Conservation (phyloP, 176 grass and related monocot genomes). For the Juncus inflexus region DNA sequence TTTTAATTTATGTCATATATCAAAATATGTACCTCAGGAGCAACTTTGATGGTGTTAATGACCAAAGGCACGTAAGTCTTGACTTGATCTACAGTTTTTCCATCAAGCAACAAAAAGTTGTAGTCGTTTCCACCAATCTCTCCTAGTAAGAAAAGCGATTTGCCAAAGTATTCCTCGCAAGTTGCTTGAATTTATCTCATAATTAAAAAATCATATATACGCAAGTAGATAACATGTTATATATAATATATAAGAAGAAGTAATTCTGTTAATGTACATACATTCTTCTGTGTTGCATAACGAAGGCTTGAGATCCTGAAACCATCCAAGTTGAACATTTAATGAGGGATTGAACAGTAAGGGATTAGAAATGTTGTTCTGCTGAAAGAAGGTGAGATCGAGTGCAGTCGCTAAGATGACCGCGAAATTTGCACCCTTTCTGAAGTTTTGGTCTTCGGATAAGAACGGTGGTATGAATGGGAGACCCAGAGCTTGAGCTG, state of each 20-base stretch:
- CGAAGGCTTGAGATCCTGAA: constrained; percentile 36
- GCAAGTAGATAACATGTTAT: too few species aligned
- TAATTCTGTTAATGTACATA: not conserved
- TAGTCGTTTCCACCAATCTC: constrained; percentile 33
- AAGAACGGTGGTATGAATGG: constrained; percentile 33
- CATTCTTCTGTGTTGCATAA: constrained; percentile 36
- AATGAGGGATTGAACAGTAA: constrained; percentile 34
- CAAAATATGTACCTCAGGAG: constrained; percentile 24
- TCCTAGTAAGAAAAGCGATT: constrained; percentile 34
- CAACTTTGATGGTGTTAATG: constrained; percentile 14
- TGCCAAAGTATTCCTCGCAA: constrained; percentile 17
- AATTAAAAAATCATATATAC: too few species aligned
- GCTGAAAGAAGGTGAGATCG: constrained; percentile 32
- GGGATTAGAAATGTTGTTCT: not conserved
- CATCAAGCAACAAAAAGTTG: not conserved
- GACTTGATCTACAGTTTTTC: constrained; percentile 17
- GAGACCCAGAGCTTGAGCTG: constrained; percentile 39
- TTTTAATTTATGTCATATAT: too few species aligned
- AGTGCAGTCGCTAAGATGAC: constrained; percentile 39
- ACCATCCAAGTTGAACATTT: constrained; percentile 39
- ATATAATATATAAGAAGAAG: not conserved
- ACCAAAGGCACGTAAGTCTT: constrained; percentile 18
- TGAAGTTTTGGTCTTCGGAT: not conserved
- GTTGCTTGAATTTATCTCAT: not conserved
- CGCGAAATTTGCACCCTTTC: constrained; percentile 45